Evolutionary conservation across 1,284 basidiomycete species (phyloP).

Genomic region (Marasmius sp.): DNA sequence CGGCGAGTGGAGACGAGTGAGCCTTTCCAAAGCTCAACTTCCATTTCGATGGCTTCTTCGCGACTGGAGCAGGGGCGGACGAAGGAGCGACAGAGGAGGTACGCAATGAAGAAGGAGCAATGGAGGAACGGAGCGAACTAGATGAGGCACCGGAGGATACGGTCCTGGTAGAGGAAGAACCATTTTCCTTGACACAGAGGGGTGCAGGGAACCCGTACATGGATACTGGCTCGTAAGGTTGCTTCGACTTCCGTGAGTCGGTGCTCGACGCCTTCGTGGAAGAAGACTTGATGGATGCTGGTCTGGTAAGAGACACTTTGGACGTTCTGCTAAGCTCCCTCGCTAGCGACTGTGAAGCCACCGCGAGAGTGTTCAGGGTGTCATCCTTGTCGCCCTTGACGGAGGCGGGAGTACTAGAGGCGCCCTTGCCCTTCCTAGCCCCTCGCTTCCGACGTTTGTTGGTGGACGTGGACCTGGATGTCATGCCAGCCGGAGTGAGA

Average conservation of each 20-base stretch:
- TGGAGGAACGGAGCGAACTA: slow-evolving; percentile 10
- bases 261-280: slow-evolving; percentile 4
- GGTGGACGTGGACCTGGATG: slow-evolving; percentile 60
- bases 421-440: slow-evolving; percentile 67
- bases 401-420: slow-evolving; percentile 24
- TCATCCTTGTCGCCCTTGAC: slow-evolving; percentile 40
- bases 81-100: slow-evolving; percentile 16
- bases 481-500: slow-evolving; percentile 34
- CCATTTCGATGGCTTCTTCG: slow-evolving; percentile 81
- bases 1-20: slow-evolving; percentile 28
- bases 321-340: slow-evolving; percentile 75
- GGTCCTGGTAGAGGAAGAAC: not conserved
- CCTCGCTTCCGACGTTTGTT: slow-evolving; percentile 80
- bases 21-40: slow-evolving; percentile 72
- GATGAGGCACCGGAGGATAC: not conserved
- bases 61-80: slow-evolving; percentile 22
- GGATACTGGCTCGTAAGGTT: slow-evolving; percentile 39
- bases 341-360: slow-evolving; percentile 79
- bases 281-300: slow-evolving; percentile 5
- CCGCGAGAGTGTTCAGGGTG: slow-evolving; percentile 70
- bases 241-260: slow-evolving; percentile 7
- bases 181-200: slow-evolving; percentile 24
- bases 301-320: slow-evolving; percentile 30
- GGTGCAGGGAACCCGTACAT: slow-evolving; percentile 40
- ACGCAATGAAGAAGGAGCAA: slow-evolving; percentile 17